These are phyloP conservation scores for Fusarium sp. DNA, from an alignment of 2,329 filamentous ascomycete genomes.

Conservation along the genomic window DNA sequence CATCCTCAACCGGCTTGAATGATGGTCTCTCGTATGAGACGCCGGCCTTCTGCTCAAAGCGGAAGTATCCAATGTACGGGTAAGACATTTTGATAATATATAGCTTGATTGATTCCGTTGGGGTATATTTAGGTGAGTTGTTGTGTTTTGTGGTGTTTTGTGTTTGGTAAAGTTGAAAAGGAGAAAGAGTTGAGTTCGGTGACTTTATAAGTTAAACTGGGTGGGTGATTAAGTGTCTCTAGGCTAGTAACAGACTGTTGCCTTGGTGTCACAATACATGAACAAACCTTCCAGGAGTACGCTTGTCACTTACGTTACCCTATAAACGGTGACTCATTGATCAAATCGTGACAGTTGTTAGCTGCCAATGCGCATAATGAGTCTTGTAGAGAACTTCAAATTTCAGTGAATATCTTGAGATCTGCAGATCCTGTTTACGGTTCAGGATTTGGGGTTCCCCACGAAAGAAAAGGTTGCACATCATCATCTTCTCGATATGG, in stretches of 20 bases:
- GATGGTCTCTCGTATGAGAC: not conserved
- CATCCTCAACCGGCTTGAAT: not conserved
- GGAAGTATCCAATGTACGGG: not conserved
- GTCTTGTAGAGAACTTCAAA: rapidly evolving
- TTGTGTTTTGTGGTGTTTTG: not conserved
- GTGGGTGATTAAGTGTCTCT: not conserved
- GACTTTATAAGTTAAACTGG: not conserved
- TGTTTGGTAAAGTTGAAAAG: not conserved
- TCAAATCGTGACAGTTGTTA: not conserved
- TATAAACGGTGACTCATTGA: not conserved
- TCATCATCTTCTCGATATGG: too few relatives aligned
- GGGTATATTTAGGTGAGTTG: not conserved
- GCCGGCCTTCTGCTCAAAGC: not conserved
- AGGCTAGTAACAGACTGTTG: not conserved
- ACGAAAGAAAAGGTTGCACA: too few relatives aligned
- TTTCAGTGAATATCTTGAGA: not conserved
- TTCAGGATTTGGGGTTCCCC: too few relatives aligned
- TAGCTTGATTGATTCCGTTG: not conserved
- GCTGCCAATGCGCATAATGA: rapidly evolving
- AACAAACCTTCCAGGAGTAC: not conserved
- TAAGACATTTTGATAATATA: not conserved
- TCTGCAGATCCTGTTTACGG: rapidly evolving
- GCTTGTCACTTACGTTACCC: too few relatives aligned
- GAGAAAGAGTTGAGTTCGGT: not conserved
- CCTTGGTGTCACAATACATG: rapidly evolving